These are phyloP conservation scores for Ganoderma lucidum DNA, from an alignment of 1,284 basidiomycete species.

Conservation along the genomic window DNA sequence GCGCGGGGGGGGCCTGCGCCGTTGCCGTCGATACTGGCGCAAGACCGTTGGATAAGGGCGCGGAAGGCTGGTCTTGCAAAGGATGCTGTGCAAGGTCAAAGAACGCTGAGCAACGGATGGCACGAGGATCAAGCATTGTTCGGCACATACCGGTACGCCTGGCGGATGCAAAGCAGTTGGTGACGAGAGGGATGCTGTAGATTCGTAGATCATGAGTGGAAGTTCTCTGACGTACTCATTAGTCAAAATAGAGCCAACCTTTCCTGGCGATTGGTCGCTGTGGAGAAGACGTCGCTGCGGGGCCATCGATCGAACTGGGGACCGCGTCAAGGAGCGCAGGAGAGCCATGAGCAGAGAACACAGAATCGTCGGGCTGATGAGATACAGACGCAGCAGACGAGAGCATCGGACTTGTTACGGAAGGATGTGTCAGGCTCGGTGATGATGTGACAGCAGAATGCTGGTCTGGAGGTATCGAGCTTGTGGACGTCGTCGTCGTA, in stretches of 20 bases:
- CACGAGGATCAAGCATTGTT: conserved; percentile 20
- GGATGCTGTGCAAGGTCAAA: conserved; percentile 35
- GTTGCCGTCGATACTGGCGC: conserved; percentile 28
- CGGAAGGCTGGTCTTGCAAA: conserved; percentile 37
- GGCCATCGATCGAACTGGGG: conserved; percentile 59
- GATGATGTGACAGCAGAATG: conserved; percentile 65
- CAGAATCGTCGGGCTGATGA: conserved; percentile 73
- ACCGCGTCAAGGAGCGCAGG: conserved; percentile 76
- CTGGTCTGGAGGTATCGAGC: conserved; percentile 56
- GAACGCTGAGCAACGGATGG: conserved; percentile 12
- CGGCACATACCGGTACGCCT: conserved; percentile 31
- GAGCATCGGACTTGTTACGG: conserved; percentile 79
- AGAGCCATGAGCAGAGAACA: conserved; percentile 73
- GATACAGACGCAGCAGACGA: conserved; percentile 76
- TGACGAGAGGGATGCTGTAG: conserved; percentile 35
- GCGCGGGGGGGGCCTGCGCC: conserved; percentile 43
- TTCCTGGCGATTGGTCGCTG: conserved; percentile 34
- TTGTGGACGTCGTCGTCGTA: conserved; percentile 44
- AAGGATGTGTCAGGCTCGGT: conserved; percentile 82
- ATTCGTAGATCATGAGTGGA: conserved; percentile 12
- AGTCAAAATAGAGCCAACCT: conserved; percentile 31
- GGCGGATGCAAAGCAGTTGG: conserved; percentile 34
- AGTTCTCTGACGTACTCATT: neutral
- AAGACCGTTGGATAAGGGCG: conserved; percentile 34
- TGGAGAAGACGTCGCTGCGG: conserved; percentile 66